Evolutionary conservation across 2,329 filamentous ascomycete species (phyloP).

Genomic region (Cladophialophora psammophila): DNA sequence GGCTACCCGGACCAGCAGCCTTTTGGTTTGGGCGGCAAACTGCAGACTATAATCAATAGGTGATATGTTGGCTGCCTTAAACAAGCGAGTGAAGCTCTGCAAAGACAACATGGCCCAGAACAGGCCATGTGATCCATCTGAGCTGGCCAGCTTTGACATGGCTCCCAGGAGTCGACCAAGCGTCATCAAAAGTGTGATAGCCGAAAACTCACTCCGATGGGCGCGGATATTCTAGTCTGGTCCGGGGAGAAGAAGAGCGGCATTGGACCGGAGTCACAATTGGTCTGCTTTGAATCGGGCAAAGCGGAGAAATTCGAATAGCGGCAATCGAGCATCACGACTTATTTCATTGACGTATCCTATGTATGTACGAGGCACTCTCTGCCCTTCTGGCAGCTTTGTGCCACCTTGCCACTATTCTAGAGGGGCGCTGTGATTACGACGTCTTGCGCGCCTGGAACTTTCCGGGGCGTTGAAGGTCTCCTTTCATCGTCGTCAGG

Average conservation of each 20-base stretch:
- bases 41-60: conserved; percentile 33
- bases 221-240: conserved; percentile 1
- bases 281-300: neutral
- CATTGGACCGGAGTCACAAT: neutral
- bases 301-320: neutral
- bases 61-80: conserved; percentile 33
- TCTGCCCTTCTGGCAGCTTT: neutral
- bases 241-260: neutral
- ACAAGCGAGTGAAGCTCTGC: conserved; percentile 25
- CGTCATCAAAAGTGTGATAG: conserved; percentile 25
- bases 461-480: neutral
- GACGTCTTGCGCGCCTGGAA: neutral
- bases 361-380: neutral
- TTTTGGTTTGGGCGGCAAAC: conserved; percentile 38
- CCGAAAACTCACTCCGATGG: conserved; percentile 30
- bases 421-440: neutral
- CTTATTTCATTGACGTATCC: neutral
- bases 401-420: neutral
- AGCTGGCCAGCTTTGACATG: conserved; percentile 15
- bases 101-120: conserved; percentile 1
- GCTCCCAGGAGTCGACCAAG: conserved; percentile 1
- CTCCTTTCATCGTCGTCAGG: neutral
- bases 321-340: neutral
- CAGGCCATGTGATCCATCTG: conserved; percentile 11
- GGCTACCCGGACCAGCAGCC: conserved; percentile 32